Base-by-base conservation (phyloP, 78 protist species). In the Dictyostelium discoideum region DNA sequence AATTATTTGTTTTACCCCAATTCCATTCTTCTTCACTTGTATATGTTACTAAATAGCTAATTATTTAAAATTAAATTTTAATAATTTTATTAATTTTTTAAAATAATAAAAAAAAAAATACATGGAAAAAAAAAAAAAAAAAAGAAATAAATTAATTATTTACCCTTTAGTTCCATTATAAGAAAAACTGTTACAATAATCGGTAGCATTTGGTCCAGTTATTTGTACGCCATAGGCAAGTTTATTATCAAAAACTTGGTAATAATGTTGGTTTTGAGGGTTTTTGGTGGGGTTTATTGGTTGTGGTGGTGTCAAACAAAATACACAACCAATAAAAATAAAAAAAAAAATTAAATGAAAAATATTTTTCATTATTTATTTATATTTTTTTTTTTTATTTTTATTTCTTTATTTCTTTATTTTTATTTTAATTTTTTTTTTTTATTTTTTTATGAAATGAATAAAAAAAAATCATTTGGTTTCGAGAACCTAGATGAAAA, bases 11-110 rank as follows among this genome's bases (percentile, higher is more conserved):
- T 26, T 16, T 46, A 18, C 22, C 46, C 40, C 65, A 84, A 13
- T 6, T 18, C 87, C 87, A 84, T 84, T 84, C 87, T 8, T 84
- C 87, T 32, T 29, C 37, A 39, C 29, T 22, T 32, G 87, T 39
- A 63, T 63, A 42, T 26, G 87, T 84, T 39, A 74, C 87, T 39
- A 84, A 60, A 84, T 82, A 82, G 3, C 86, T 60, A 50, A 5
- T 13, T 65, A 16, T 54, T 54, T 48, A 10, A 48, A 10, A 13
- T 48, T 13, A n/a, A 48, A 48, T 10, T 48, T 2, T 0, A 48
- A 48, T 48, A 48, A 5, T 48, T 10, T 10, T 48, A 7, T 48
- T 48, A 48, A 48, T 48, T 48, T 48, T 48, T 40, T 40, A 40
- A 40, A 40, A 40, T 5, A 42, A 42, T 42, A 42, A 42, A 42